phyloP scores from a whole-genome alignment of 2,329 filamentous ascomycete genomes.

The Cytospora piceicola region DNA sequence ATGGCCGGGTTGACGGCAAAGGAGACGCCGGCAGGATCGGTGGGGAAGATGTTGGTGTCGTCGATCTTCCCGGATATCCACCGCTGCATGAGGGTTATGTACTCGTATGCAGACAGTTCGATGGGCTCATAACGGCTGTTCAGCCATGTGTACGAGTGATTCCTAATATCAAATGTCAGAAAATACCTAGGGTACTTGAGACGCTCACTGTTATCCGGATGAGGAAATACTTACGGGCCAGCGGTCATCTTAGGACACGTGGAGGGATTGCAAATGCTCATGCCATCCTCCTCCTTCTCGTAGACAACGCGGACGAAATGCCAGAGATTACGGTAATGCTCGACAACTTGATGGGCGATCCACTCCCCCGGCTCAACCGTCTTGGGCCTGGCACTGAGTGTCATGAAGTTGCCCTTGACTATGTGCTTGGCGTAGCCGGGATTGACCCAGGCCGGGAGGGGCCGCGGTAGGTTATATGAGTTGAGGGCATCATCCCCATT shows the following conservation, averaged over 20 bases:
- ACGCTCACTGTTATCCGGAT: neutral
- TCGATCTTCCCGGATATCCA: slow-evolving; percentile 87
- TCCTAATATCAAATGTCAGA: slow-evolving; percentile 45
- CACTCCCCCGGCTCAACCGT: slow-evolving; percentile 85
- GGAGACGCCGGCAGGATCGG: slow-evolving; percentile 65
- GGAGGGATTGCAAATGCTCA: slow-evolving; percentile 74
- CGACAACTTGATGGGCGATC: slow-evolving; percentile 86
- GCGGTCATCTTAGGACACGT: slow-evolving; percentile 86
- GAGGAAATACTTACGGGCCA: slow-evolving; percentile 66
- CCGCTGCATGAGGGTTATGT: slow-evolving; percentile 82
- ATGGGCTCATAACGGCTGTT: slow-evolving; percentile 76
- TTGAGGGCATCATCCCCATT: slow-evolving; percentile 40
- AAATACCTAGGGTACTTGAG: neutral
- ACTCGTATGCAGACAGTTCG: slow-evolving; percentile 79
- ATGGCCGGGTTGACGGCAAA: slow-evolving; percentile 56
- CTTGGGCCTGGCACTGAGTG: slow-evolving; percentile 79
- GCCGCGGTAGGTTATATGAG: slow-evolving; percentile 40
- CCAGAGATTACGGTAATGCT: slow-evolving; percentile 80
- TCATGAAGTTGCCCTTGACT: slow-evolving; percentile 91
- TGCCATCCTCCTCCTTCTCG: slow-evolving; percentile 71
- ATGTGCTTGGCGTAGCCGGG: slow-evolving; percentile 73
- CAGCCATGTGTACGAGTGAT: slow-evolving; percentile 84
- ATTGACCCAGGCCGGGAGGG: slow-evolving; percentile 67
- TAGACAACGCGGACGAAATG: slow-evolving; percentile 81
- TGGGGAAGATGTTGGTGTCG: slow-evolving; percentile 78